Base-by-base conservation (phyloP, 2,329 filamentous ascomycete species). In the Pezicula radicicola region DNA sequence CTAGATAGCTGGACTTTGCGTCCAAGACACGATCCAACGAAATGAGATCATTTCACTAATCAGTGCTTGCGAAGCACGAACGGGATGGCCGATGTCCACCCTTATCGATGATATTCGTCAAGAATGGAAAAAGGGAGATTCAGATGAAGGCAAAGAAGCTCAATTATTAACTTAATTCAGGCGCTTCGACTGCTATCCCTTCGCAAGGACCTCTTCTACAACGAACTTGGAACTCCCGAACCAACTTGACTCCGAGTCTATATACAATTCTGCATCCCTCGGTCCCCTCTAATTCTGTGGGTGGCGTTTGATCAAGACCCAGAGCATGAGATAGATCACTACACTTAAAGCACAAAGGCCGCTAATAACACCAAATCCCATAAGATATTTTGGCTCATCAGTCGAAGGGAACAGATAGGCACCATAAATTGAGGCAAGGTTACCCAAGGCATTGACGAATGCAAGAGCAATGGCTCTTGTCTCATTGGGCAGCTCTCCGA, bases 381-480 rank as follows among this genome's bases (percentile, higher is more conserved):
- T 68, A 13, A 72, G 53, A 54, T 74, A 74, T 54, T 75, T 74
- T 1, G 75, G 75, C 33, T 65, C 64, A 52, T 78, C 74, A 0
- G 65, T 57, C 1, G 62, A 58, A 0, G 76, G 76, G 60, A 77
- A 79, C 8, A 79, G 57, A 56, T 77, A 70, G 70, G 73, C 68
- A 19, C 76, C 75, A 49, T 78, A 79, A 5, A 79, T 78, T 49
- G 75, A 72, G 1, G 75, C 72, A 10, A 78, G 60, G 52, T 78
- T 78, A 4, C 75, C 76, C 55, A 78, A 63, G 0, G 75, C 74
- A 55, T 79, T 78, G 30, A 79, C 73, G 5, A 78, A 60, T 2
- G 75, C 77, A 28, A 79, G 60, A 8, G 70, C 68, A 13, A 79
- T 70, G 18, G 71, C 76, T 21, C 76, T 61, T 2, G 70, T 70